phyloP scores from a whole-genome alignment of 2,329 filamentous ascomycete genomes.

The Pyrenophora teres region DNA sequence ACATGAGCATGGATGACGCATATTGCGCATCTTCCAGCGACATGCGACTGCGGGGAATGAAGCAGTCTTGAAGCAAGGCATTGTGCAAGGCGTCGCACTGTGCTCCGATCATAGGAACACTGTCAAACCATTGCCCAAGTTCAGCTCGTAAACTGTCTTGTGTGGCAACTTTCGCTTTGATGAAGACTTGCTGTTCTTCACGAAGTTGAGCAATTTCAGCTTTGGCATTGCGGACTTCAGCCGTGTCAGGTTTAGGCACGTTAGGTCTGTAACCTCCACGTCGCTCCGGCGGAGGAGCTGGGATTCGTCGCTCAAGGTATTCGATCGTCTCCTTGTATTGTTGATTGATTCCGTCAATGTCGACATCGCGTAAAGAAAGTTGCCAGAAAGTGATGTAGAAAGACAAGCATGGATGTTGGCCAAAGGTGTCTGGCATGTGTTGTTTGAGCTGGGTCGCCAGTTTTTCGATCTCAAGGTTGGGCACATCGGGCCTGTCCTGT shows the following conservation, averaged over 20 bases:
- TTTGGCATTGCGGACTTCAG: conserved; percentile 71
- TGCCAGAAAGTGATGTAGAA: conserved; percentile 96
- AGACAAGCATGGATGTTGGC: conserved; percentile 72
- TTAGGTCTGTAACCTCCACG: conserved; percentile 67
- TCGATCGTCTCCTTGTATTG: conserved; percentile 79
- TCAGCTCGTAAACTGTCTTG: conserved; percentile 70
- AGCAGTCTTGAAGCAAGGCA: conserved; percentile 83
- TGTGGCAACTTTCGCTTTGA: conserved; percentile 54
- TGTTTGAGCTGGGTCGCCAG: conserved; percentile 71
- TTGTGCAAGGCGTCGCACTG: conserved; percentile 68
- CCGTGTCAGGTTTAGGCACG: conserved; percentile 57
- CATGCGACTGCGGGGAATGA: conserved; percentile 83
- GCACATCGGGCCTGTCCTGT: conserved; percentile 27
- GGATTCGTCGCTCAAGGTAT: conserved; percentile 24
- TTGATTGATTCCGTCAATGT: conserved; percentile 64
- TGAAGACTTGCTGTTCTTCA: conserved; percentile 60
- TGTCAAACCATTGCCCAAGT: conserved; percentile 77
- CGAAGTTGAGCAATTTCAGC: conserved; percentile 66
- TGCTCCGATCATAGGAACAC: conserved; percentile 62
- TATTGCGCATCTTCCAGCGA: conserved; percentile 89
- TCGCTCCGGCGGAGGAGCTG: conserved; percentile 60
- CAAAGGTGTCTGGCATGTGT: conserved; percentile 65
- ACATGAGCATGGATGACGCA: conserved; percentile 82
- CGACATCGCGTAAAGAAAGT: conserved; percentile 76
- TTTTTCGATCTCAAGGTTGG: conserved; percentile 73